phyloP scores from a whole-genome alignment of 2,329 filamentous ascomycete genomes.

The Clarireedia hainanense region DNA sequence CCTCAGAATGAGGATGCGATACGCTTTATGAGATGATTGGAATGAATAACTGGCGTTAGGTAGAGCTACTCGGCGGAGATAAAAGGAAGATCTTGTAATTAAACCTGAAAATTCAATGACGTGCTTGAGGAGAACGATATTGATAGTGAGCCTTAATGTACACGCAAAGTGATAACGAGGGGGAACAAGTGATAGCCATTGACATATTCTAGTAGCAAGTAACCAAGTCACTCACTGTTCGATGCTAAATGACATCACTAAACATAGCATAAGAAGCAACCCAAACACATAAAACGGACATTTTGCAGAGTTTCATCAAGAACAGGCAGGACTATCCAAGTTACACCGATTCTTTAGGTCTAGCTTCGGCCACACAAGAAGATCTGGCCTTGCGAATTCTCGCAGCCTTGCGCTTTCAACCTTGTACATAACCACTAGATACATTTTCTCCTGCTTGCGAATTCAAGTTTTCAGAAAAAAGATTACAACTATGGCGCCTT shows the following conservation, averaged over 20 bases:
- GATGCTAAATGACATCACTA: background rate
- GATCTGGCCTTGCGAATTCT: slow-evolving; percentile 3
- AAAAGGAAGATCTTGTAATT: slow-evolving; percentile 1
- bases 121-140: too few species aligned
- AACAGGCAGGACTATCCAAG: too few species aligned
- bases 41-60: slow-evolving; percentile 7
- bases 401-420: background rate
- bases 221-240: background rate
- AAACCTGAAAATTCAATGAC: background rate
- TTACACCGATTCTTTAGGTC: too few species aligned
- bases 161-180: background rate
- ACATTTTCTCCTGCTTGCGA: too few species aligned
- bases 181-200: too few species aligned
- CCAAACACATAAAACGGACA: too few species aligned
- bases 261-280: background rate
- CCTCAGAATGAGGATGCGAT: slow-evolving; percentile 3
- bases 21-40: slow-evolving; percentile 3
- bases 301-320: too few species aligned
- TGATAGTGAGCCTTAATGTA: background rate
- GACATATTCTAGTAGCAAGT: too few species aligned
- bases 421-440: background rate
- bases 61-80: slow-evolving; percentile 4
- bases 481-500: slow-evolving; percentile 22
- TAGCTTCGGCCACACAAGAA: background rate
- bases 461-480: background rate